These are phyloP conservation scores for Basipetospora chlamydospora DNA, from an alignment of 2,329 filamentous ascomycete genomes.

Conservation along the genomic window DNA sequence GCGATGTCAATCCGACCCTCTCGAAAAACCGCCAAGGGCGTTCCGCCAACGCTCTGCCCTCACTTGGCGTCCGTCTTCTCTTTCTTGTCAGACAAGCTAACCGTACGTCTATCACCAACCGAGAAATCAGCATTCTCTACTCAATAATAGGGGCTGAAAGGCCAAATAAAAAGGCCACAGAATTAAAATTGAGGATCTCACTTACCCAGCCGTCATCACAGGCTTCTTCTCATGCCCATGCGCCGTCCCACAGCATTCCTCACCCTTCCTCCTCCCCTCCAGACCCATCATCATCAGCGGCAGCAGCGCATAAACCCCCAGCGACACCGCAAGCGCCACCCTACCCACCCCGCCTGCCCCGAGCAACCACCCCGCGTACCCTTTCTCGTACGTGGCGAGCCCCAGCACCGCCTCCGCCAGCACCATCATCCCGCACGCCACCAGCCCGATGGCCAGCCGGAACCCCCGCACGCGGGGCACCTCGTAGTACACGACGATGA, in stretches of 20 bases:
- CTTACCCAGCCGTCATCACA: conserved; percentile 1
- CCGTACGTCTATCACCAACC: too few species aligned
- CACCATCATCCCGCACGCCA: background rate
- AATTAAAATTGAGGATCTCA: background rate
- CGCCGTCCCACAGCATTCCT: background rate
- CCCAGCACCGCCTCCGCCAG: background rate
- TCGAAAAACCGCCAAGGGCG: too few species aligned
- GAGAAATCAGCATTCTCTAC: too few species aligned
- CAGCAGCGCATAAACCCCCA: background rate
- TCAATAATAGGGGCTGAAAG: too few species aligned
- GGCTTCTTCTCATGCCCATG: conserved; percentile 1
- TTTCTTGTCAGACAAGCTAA: too few species aligned
- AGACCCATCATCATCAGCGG: background rate
- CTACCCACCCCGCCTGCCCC: background rate
- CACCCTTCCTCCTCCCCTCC: background rate
- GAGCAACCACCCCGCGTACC: background rate
- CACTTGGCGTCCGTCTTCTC: too few species aligned
- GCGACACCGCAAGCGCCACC: background rate
- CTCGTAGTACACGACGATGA: background rate
- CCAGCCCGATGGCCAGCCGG: conserved; percentile 1
- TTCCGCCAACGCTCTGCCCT: too few species aligned
- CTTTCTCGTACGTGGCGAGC: background rate
- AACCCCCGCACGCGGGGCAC: conserved; percentile 3
- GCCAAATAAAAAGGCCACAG: background rate
- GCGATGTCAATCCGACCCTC: too few species aligned